These are phyloP conservation scores for Mortierella sp. DNA, from an alignment of 371 early-diverging fungal species.

Conservation along the genomic window DNA sequence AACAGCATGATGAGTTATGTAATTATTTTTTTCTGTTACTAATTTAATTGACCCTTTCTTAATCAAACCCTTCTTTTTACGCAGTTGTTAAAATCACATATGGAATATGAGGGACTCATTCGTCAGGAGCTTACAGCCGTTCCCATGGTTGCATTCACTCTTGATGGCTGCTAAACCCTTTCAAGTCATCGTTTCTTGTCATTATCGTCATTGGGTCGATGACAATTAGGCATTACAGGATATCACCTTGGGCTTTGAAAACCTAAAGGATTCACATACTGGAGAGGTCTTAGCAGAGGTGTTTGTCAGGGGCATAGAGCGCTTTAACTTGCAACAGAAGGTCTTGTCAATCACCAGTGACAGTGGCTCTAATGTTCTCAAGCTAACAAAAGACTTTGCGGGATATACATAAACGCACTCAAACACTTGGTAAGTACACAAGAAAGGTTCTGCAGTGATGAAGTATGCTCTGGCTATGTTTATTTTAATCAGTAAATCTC, in stretches of 20 bases:
- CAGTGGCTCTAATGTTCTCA: constrained; percentile 33
- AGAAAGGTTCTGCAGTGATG: no score
- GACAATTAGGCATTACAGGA: constrained; percentile 25
- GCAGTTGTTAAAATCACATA: no score
- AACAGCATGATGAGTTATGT: background rate
- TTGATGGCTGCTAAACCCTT: constrained; percentile 36
- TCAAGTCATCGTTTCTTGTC: constrained; percentile 24
- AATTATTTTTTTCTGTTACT: background rate
- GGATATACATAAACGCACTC: no score
- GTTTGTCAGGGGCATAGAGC: constrained; percentile 23
- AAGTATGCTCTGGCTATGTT: no score
- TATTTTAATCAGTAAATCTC: no score
- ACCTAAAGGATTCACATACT: constrained; percentile 20
- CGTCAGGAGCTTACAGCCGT: no score
- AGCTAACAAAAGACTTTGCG: background rate
- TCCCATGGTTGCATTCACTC: constrained; percentile 23
- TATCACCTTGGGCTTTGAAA: constrained; percentile 31
- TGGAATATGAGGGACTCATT: no score
- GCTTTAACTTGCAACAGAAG: constrained; percentile 20
- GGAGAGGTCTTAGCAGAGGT: constrained; percentile 30
- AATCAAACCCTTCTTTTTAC: no score
- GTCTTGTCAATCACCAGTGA: constrained; percentile 40
- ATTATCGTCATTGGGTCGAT: constrained; percentile 47
- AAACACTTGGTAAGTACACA: no score
- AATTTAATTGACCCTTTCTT: background rate